These are phyloP conservation scores for Martensiomyces pterosporus DNA, from an alignment of 192 early-diverging fungal species.

Conservation along the genomic window DNA sequence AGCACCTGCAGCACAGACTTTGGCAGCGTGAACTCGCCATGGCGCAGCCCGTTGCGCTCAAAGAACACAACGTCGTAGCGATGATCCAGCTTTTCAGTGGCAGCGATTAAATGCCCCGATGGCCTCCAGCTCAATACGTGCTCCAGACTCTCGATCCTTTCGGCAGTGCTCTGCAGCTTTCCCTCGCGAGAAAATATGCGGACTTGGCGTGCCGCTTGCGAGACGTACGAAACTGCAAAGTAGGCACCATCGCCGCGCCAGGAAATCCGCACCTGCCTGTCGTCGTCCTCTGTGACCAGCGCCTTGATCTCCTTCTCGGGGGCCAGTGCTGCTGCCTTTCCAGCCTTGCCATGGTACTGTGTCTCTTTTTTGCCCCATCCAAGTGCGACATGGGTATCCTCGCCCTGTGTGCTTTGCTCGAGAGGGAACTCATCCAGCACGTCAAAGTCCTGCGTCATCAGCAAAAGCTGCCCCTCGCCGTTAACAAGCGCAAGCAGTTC, in stretches of 20 bases:
- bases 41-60: conserved; percentile 90
- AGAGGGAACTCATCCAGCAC: conserved; percentile 78
- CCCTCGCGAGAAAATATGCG: conserved; percentile 86
- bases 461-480: conserved; percentile 49
- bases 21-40: conserved; percentile 85
- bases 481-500: conserved; percentile 80
- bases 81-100: conserved; percentile 71
- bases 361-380: conserved; percentile 98
- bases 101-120: conserved; percentile 77
- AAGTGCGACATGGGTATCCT: conserved; percentile 72
- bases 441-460: conserved; percentile 94
- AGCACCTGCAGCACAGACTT: conserved; percentile 35
- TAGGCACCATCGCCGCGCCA: conserved; percentile 91
- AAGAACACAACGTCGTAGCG: conserved; percentile 89
- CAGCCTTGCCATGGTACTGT: conserved; percentile 91
- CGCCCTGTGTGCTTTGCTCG: conserved; percentile 61
- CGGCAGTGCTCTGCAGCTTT: conserved; percentile 74
- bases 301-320: conserved; percentile 39
- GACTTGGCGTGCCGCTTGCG: conserved; percentile 40
- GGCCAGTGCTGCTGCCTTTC: conserved; percentile 67
- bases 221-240: conserved; percentile 73
- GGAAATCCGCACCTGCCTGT: conserved; percentile 65
- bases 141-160: conserved; percentile 73
- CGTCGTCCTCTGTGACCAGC: conserved; percentile 61
- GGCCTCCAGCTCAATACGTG: conserved; percentile 80